Evolutionary conservation across 2,329 filamentous ascomycete species (phyloP).

Genomic region (Ophiostoma sp.): DNA sequence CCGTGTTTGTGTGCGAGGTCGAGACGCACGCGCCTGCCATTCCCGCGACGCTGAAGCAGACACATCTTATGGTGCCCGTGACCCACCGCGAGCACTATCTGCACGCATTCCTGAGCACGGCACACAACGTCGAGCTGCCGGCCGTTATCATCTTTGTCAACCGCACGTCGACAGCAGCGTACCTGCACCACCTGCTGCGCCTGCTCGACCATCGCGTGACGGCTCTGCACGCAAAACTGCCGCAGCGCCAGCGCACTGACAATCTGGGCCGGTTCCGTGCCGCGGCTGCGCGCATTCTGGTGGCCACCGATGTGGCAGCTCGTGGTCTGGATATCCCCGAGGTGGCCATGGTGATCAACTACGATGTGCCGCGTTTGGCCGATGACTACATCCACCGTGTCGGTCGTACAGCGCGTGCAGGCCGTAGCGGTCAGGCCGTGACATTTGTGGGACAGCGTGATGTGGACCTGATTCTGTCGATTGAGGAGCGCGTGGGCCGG

Average conservation of each 20-base stretch:
- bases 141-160: conserved; percentile 97
- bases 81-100: conserved; percentile 94
- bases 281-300: conserved; percentile 77
- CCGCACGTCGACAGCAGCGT: conserved; percentile 78
- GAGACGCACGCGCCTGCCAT: conserved; percentile 71
- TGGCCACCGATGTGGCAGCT: conserved; percentile 92
- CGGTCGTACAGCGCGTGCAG: conserved; percentile 89
- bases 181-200: conserved; percentile 81
- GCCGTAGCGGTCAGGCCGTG: conserved; percentile 72
- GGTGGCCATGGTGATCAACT: conserved; percentile 87
- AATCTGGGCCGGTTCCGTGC: conserved; percentile 92
- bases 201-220: conserved; percentile 86
- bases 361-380: conserved; percentile 89
- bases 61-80: conserved; percentile 80
- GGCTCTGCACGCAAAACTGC: conserved; percentile 79
- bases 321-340: conserved; percentile 93
- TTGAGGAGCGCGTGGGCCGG: conserved; percentile 74
- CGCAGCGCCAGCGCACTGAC: conserved; percentile 75
- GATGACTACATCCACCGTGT: conserved; percentile 98
- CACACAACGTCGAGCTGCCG: conserved; percentile 66
- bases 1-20: conserved; percentile 84
- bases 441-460: conserved; percentile 91
- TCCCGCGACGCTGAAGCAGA: conserved; percentile 74
- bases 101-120: conserved; percentile 78
- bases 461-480: conserved; percentile 82